Conservation (phyloP, 352 stramenopile species). For the Globisporangium nunn region DNA sequence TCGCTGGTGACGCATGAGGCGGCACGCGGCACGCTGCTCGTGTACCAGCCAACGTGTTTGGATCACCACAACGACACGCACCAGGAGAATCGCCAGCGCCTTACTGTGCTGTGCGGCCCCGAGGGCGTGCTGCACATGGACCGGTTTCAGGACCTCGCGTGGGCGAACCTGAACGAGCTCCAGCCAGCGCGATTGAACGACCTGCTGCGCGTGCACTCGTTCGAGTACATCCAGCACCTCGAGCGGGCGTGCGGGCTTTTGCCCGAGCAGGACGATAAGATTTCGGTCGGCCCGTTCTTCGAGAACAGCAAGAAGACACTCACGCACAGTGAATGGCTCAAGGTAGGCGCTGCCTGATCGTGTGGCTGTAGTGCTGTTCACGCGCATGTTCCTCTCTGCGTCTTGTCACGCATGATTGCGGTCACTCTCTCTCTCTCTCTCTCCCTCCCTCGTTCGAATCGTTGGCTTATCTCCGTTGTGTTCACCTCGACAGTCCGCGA, state of each 20-base stretch:
- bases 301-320: slow-evolving; percentile 22
- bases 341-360: slow-evolving; percentile 17
- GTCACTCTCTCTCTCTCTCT: neutral
- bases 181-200: slow-evolving; percentile 42
- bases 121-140: slow-evolving; percentile 58
- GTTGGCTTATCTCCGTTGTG: too few species aligned
- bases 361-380: too few species aligned
- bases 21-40: slow-evolving; percentile 31
- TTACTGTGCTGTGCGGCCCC: slow-evolving; percentile 44
- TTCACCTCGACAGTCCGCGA: slow-evolving; percentile 21
- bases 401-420: neutral
- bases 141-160: slow-evolving; percentile 52
- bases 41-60: slow-evolving; percentile 64
- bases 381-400: too few species aligned
- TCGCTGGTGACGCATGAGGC: slow-evolving; percentile 12
- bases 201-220: slow-evolving; percentile 54
- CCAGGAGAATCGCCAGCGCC: slow-evolving; percentile 55
- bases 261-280: slow-evolving; percentile 38
- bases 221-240: slow-evolving; percentile 59
- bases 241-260: slow-evolving; percentile 32
- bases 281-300: slow-evolving; percentile 33
- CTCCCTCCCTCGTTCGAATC: neutral
- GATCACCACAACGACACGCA: slow-evolving; percentile 75
- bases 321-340: slow-evolving; percentile 35
- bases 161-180: slow-evolving; percentile 52